A percentile compares a stretch with the other conserved stretches of the same genome.
Conservation (phyloP, 305 asterid species). For the Fraxinus latifolia region DNA sequence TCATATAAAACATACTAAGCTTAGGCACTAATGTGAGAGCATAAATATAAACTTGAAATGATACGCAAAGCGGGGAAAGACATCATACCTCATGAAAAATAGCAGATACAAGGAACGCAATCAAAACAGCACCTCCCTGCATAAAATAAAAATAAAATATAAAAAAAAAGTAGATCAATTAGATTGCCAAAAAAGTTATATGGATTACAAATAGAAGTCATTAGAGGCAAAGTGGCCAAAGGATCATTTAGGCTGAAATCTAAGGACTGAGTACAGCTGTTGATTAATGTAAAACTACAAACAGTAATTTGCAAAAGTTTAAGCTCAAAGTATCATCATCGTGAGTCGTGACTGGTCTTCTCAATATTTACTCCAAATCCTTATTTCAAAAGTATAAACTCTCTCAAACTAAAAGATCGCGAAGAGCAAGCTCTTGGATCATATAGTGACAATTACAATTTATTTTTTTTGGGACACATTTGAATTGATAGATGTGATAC, state of each 20-base stretch:
- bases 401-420: not conserved
- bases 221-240: not conserved
- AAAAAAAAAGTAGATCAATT: not conserved
- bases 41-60: conserved; percentile 15
- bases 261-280: not conserved
- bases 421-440: not conserved
- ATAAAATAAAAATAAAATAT: conserved; percentile 4
- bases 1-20: conserved; percentile 4
- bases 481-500: not conserved
- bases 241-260: conserved; percentile 8
- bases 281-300: not conserved
- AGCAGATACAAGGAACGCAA: conserved; percentile 84
- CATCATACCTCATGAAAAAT: conserved; percentile 83
- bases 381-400: not conserved
- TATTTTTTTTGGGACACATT: not conserved
- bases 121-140: conserved; percentile 74
- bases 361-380: conserved; percentile 7
- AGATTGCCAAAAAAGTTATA: not conserved
- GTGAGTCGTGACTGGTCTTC: not conserved
- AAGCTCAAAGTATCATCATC: conserved; percentile 2
- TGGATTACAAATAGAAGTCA: not conserved
- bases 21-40: conserved; percentile 14
- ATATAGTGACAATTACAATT: not conserved
- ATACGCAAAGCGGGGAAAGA: not conserved
- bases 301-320: not conserved